Evolutionary conservation across 108 stramenopile species (phyloP).

Genomic region (Nitzschia palea): DNA sequence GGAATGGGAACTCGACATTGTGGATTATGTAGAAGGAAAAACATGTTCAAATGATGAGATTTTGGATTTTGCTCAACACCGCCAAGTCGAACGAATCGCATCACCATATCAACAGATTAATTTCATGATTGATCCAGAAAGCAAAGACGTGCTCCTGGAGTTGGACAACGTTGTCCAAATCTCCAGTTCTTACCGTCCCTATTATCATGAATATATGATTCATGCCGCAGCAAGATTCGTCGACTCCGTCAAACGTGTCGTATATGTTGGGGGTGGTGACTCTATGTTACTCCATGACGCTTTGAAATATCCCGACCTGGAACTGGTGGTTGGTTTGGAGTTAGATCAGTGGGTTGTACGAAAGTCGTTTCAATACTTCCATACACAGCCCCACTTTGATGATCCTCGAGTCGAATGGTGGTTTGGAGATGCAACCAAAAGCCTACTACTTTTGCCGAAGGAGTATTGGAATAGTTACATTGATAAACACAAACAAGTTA

Average conservation of each 20-base stretch:
- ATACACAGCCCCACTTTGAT: slow-evolving; percentile 86
- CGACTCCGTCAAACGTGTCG: slow-evolving; percentile 52
- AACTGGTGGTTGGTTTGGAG: slow-evolving; percentile 80
- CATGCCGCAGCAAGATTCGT: slow-evolving; percentile 73
- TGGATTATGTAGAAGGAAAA: slow-evolving; percentile 11
- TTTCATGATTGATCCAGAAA: slow-evolving; percentile 29
- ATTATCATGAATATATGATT: slow-evolving; percentile 74
- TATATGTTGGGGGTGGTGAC: slow-evolving; percentile 87
- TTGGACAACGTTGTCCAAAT: slow-evolving; percentile 66
- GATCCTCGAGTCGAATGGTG: slow-evolving; percentile 82
- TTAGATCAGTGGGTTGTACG: slow-evolving; percentile 80
- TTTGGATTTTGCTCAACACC: slow-evolving; percentile 6
- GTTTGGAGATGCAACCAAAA: slow-evolving; percentile 85
- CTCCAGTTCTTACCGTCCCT: slow-evolving; percentile 65
- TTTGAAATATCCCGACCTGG: slow-evolving; percentile 79
- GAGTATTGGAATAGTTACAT: slow-evolving; percentile 80
- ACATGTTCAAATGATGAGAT: slow-evolving; percentile 6
- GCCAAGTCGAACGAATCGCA: slow-evolving; percentile 4
- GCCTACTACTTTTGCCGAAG: slow-evolving; percentile 59
- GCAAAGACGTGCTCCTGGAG: slow-evolving; percentile 47
- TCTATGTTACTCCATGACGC: slow-evolving; percentile 82
- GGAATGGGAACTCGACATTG: slow-evolving; percentile 2
- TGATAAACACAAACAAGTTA: too few species aligned
- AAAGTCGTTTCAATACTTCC: slow-evolving; percentile 69
- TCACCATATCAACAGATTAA: slow-evolving; percentile 43